Evolutionary conservation across 441 rosid species (phyloP).

Genomic region (Gossypium trilobum): DNA sequence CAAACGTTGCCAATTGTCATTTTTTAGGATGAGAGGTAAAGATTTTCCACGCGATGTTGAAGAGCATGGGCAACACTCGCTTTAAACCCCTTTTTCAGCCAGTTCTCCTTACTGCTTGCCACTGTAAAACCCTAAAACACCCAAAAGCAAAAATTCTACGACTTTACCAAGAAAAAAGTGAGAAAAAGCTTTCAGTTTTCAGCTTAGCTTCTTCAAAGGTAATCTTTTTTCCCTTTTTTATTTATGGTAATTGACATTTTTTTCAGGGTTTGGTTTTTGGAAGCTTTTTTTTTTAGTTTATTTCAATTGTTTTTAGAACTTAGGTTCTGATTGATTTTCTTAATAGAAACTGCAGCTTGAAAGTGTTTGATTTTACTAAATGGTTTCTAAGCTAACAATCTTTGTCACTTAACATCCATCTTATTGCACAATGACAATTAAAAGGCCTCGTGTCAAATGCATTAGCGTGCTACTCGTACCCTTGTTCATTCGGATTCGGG

Average conservation of each 20-base stretch:
- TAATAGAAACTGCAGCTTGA: neutral
- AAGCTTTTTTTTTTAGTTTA: neutral
- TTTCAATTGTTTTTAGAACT: neutral
- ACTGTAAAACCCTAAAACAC: neutral
- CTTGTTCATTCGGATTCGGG: no score
- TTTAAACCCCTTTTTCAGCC: neutral
- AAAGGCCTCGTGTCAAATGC: neutral
- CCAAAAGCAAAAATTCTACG: neutral
- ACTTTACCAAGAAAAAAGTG: neutral
- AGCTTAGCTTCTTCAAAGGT: neutral
- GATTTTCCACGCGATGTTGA: neutral
- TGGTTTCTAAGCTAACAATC: neutral
- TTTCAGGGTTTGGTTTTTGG: neutral
- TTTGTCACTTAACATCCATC: neutral
- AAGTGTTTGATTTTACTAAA: neutral
- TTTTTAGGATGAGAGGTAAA: neutral
- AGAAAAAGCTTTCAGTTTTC: neutral
- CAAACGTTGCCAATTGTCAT: neutral
- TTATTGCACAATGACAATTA: neutral
- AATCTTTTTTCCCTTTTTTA: neutral
- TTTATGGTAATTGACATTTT: neutral
- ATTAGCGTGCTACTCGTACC: no score
- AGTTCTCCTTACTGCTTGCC: neutral
- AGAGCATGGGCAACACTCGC: slow-evolving; percentile 2
- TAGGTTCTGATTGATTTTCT: neutral